phyloP scores from a whole-genome alignment of 1,284 basidiomycete genomes.

The Mycena citricolor region DNA sequence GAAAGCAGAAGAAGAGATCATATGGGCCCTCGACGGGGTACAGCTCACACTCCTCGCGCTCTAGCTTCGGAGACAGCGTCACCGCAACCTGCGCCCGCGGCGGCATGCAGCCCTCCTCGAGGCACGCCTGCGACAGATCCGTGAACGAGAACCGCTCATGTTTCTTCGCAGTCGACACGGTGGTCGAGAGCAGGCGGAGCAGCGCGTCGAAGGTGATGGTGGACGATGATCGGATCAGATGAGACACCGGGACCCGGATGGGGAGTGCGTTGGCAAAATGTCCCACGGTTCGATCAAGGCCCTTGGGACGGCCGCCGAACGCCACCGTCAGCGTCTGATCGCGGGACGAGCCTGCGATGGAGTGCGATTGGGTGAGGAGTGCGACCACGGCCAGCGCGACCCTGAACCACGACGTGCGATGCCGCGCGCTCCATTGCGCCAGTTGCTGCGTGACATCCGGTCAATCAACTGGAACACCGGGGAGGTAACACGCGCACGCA shows the following conservation, averaged over 20 bases:
- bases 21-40: not conserved
- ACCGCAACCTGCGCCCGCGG: constrained; percentile 1
- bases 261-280: constrained; percentile 2
- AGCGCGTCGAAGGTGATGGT: not conserved
- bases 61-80: not conserved
- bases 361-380: not conserved
- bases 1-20: constrained; percentile 2
- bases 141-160: not conserved
- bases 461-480: not conserved
- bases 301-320: not conserved
- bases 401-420: not conserved
- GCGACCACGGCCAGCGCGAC: not conserved
- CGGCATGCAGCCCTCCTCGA: not conserved
- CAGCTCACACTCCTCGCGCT: not conserved
- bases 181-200: not conserved
- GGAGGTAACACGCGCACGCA: not conserved
- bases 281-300: not conserved
- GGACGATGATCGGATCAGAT: not conserved
- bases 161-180: not conserved
- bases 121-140: not conserved
- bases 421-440: not conserved
- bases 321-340: not conserved
- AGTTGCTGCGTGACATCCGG: not conserved
- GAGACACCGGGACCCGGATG: not conserved
- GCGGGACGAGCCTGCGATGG: not conserved